phyloP scores from a whole-genome alignment of 352 stramenopile genomes.

The Phytophthora kernoviae region DNA sequence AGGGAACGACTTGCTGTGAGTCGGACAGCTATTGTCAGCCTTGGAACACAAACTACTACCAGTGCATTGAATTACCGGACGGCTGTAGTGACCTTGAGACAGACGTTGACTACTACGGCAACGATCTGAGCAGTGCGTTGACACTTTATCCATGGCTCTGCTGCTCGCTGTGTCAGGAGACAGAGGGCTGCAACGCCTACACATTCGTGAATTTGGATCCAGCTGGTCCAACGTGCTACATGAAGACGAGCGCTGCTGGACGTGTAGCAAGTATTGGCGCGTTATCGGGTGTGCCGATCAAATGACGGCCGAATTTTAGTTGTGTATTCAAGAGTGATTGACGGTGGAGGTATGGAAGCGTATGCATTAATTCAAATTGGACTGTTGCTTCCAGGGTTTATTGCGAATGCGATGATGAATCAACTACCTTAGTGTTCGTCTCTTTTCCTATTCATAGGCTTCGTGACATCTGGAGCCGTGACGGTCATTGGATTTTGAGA shows the following conservation, averaged over 20 bases:
- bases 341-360: too few species aligned
- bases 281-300: constrained; percentile 35
- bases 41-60: constrained; percentile 59
- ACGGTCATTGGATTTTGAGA: too few species aligned
- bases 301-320: too few species aligned
- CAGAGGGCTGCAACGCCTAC: constrained; percentile 41
- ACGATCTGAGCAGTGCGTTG: constrained; percentile 39
- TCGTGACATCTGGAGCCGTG: too few species aligned
- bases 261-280: constrained; percentile 29
- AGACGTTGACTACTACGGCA: constrained; percentile 55
- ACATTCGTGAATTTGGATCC: constrained; percentile 52
- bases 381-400: too few species aligned
- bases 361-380: too few species aligned
- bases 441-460: too few species aligned
- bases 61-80: constrained; percentile 44
- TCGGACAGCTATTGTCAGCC: constrained; percentile 48
- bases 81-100: constrained; percentile 45
- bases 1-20: constrained; percentile 43
- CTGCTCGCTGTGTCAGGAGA: constrained; percentile 38
- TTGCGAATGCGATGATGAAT: too few species aligned
- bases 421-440: too few species aligned
- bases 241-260: constrained; percentile 40
- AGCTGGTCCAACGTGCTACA: constrained; percentile 43
- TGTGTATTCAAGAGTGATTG: too few species aligned
- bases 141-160: constrained; percentile 39